Evolutionary conservation across 257 asterid species (phyloP).

Genomic region (Echites panduratus): DNA sequence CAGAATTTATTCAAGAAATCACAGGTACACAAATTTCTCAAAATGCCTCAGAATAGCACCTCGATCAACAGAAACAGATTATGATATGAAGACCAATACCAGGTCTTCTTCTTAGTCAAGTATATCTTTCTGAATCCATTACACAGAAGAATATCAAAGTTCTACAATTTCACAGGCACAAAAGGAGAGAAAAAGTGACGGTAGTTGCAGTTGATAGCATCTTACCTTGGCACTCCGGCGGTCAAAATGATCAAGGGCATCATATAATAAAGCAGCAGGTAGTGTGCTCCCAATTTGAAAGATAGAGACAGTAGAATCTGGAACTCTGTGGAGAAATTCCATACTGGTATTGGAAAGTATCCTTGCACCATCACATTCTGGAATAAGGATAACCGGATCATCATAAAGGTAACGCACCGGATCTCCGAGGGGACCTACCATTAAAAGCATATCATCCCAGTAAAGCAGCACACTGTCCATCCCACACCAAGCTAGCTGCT

Average conservation of each 20-base stretch:
- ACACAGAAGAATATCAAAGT: neutral
- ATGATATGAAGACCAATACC: neutral
- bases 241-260: slow-evolving; percentile 96
- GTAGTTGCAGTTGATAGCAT: neutral
- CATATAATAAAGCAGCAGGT: slow-evolving; percentile 91
- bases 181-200: neutral
- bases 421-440: slow-evolving; percentile 94
- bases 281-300: slow-evolving; percentile 93
- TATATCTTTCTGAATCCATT: neutral
- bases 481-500: slow-evolving; percentile 97
- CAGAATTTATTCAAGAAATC: neutral
- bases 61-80: neutral
- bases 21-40: neutral
- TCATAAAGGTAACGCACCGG: slow-evolving; percentile 87
- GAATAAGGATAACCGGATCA: slow-evolving; percentile 77
- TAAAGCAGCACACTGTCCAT: slow-evolving; percentile 84
- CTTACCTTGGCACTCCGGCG: slow-evolving; percentile 88
- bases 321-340: slow-evolving; percentile 94
- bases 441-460: slow-evolving; percentile 93
- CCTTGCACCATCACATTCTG: slow-evolving; percentile 93
- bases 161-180: neutral
- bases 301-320: slow-evolving; percentile 88
- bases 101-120: neutral
- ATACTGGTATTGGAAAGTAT: slow-evolving; percentile 71
- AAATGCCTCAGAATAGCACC: neutral